Base-by-base conservation (phyloP, 2,329 filamentous ascomycete species). In the Trichoderma cornu-damae region DNA sequence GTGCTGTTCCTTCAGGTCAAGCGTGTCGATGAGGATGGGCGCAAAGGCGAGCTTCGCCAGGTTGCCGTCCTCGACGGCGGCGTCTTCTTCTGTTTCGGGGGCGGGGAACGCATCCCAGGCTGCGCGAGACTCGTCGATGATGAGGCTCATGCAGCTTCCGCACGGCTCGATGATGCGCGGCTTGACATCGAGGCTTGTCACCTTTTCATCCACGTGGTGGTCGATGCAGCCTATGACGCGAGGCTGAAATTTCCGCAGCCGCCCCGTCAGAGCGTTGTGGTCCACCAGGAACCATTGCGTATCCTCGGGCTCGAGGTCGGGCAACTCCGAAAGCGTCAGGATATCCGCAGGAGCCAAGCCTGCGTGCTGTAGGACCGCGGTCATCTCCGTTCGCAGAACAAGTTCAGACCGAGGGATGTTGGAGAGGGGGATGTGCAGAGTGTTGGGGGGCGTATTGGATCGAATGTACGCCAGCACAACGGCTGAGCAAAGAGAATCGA, bases 401-500 rank as follows among this genome's bases (percentile, higher is more conserved):
- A 95, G 78, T 67, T 91, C 89, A 3, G 79, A 75, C 43, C 81
- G 79, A 1, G 82, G 80, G 12, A 94, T 80, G 68, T 92, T 89
- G 59, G 85, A 82, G 43, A 95, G 73, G 14, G 89, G 89, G 46
- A 93, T 83, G 67, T 89, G 86, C 34, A 88, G 73, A 49, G 71
- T 73, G 57, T 78, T 75, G 11, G 75, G 76, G 3, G 80, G 73
- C 4, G 78, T 69, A 66, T 84, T 79, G 32, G 83, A 87, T 61
- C 84, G 82, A 35, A 93, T 75, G 70, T 92, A 94, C 57, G 89
- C 87, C 59, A 87, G 83, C 24, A 92, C 72, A 16, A 94, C 73
- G 24, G 89, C 83, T 26, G 84, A 87, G 70, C 87, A 89, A 63
- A 94, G 80, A 1, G 89, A 92, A 73, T 94, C 89, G 55, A 94